Conservation (phyloP, 371 early-diverging fungal genomes). For the Mucor lusitanicus region DNA sequence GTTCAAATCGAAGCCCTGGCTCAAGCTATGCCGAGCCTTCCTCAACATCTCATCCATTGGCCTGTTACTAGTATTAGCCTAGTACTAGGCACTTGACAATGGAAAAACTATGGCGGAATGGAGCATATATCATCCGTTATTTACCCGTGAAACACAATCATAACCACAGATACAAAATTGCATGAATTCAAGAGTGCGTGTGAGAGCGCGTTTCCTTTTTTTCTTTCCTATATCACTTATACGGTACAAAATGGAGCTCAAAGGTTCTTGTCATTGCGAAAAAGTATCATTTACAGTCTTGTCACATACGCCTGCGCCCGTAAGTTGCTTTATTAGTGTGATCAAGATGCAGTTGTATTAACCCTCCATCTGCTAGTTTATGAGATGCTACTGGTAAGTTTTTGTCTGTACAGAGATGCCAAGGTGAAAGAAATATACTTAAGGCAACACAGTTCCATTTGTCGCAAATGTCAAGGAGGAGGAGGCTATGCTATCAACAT, state of each 20-base stretch:
- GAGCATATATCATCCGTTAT: no score
- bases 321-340: constrained; percentile 17
- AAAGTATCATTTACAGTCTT: constrained; percentile 40
- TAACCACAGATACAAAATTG: no score
- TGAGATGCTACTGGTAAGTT: constrained; percentile 51
- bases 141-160: no score
- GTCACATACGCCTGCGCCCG: constrained; percentile 43
- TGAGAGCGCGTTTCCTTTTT: neutral
- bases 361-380: constrained; percentile 28
- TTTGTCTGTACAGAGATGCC: neutral
- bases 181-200: no score
- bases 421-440: neutral
- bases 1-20: no score
- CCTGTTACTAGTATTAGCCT: no score
- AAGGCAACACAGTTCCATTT: constrained; percentile 38
- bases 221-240: neutral
- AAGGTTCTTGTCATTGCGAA: constrained; percentile 57
- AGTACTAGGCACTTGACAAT: no score
- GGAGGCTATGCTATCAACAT: constrained; percentile 48
- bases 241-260: constrained; percentile 41
- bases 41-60: no score
- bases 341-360: neutral
- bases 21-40: no score
- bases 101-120: no score
- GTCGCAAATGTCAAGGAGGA: constrained; percentile 53